These are phyloP conservation scores for Carpinus viminea DNA, from an alignment of 306 rosid genomes.

Conservation along the genomic window DNA sequence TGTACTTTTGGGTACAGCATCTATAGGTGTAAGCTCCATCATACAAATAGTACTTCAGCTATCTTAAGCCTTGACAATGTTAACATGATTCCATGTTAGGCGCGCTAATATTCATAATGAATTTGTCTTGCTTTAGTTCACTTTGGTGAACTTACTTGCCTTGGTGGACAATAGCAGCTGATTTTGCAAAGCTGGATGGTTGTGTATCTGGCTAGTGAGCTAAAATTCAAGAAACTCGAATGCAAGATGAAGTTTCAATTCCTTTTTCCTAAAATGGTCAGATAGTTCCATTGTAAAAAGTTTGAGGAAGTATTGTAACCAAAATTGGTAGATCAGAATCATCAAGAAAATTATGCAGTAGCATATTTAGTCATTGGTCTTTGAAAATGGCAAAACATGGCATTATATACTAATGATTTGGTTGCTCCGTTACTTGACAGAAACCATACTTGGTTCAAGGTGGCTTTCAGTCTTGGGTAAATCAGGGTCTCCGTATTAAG, in stretches of 20 bases:
- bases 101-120: neutral
- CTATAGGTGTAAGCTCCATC: neutral
- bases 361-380: neutral
- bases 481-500: slow-evolving; percentile 80
- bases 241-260: neutral
- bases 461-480: slow-evolving; percentile 85
- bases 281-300: neutral
- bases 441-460: slow-evolving; percentile 86
- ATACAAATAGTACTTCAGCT: neutral
- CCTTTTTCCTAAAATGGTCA: neutral
- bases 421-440: slow-evolving; percentile 44
- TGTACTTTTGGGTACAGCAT: neutral
- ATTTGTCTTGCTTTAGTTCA: neutral
- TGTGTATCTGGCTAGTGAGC: slow-evolving; percentile 3
- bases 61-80: neutral
- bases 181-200: neutral
- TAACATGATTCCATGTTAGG: neutral
- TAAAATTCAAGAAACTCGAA: slow-evolving; percentile 6
- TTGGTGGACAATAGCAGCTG: neutral
- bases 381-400: neutral
- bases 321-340: neutral
- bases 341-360: neutral
- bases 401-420: slow-evolving; percentile 6
- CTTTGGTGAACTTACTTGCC: neutral
- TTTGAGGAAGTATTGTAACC: neutral